Evolutionary conservation across 495 filamentous ascomycete species (phyloP), one percentile per base, ranked within the genome.

Genomic region (Lophiostoma macrostomum): DNA sequence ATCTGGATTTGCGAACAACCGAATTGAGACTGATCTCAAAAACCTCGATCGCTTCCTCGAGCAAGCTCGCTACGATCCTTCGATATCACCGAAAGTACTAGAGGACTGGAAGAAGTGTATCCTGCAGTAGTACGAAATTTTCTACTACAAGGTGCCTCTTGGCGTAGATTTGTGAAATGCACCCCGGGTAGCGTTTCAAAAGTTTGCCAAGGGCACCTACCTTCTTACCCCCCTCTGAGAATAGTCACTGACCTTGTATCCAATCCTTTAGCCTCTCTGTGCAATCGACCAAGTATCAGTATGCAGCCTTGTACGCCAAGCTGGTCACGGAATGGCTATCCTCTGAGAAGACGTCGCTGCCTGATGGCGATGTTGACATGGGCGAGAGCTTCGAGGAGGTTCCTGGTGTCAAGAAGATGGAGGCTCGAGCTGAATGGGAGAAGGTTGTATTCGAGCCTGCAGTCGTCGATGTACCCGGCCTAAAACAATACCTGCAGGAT

Each of bases 271-370:
- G n/a, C 27, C 65, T 81, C 5, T 66, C 70, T 13, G 64, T 70
- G 14, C 73, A 84, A 54, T 75, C 79, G 24, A 58, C 76, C 27
- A 80, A 78, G 41, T 79, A 80, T 43, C 69, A 83, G 38, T 83
- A 85, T 64, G 80, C 80, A 0, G 69, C 74, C 13, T 73, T 86
- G 16, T 86, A 84, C 58, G 81, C 75, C 39, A 68, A 75, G 38
- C 61, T 86, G 32, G 77, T 86, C 12, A 84, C 76, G 0, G 80
- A 87, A 58, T 86, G 83, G 81, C 64, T 86, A 51, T 4, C 61
- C 60, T 49, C 68, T 0, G 38, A 56, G 37, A 60, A 55, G 36
- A 22, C 20, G 13, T 22, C 29, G 1, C 11, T 29, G 2, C 2
- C 36, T 12, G 18, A 40, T 48, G 50, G 31, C 5, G 45, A 60